Conservation (phyloP, 192 early-diverging fungal genomes). For the Phlyctochytrium arcticum region DNA sequence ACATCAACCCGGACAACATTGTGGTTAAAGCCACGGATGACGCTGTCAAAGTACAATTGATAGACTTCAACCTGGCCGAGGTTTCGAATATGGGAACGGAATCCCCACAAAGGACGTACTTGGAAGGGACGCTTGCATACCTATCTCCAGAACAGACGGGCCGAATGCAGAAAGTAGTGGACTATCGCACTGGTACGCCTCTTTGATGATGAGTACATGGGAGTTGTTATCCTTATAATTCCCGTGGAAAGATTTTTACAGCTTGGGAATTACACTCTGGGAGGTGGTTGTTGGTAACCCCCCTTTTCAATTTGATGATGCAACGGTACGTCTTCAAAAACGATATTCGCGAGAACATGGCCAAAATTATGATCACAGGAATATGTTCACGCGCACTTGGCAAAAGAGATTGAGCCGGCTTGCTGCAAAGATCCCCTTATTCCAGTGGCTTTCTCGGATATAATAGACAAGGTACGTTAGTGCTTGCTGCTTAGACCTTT, state of each 20-base stretch:
- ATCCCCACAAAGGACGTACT: slow-evolving; percentile 17
- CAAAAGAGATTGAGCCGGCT: slow-evolving; percentile 36
- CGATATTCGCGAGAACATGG: no score
- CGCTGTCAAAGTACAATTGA: slow-evolving; percentile 32
- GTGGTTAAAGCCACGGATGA: slow-evolving; percentile 15
- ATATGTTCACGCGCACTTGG: slow-evolving; percentile 47
- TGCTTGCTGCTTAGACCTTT: background rate
- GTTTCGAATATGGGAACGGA: slow-evolving; percentile 15
- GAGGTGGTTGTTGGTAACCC: slow-evolving; percentile 41
- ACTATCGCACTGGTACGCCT: slow-evolving; percentile 38
- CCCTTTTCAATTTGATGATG: slow-evolving; percentile 39
- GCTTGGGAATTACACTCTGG: slow-evolving; percentile 48
- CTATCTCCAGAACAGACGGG: slow-evolving; percentile 56
- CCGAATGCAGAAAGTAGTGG: slow-evolving; percentile 32
- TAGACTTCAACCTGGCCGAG: slow-evolving; percentile 41
- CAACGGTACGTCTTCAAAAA: slow-evolving; percentile 24
- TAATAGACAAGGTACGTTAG: slow-evolving; percentile 32
- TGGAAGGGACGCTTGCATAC: slow-evolving; percentile 44
- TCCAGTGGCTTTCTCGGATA: slow-evolving; percentile 30
- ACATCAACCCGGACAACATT: slow-evolving; percentile 52
- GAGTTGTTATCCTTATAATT: background rate
- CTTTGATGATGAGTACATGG: background rate
- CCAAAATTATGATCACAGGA: slow-evolving; percentile 21
- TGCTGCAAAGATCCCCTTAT: slow-evolving; percentile 31
- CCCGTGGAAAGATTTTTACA: slow-evolving; percentile 37